These are phyloP conservation scores for Sutorius eximius DNA, from an alignment of 1,284 basidiomycete species.

Conservation along the genomic window DNA sequence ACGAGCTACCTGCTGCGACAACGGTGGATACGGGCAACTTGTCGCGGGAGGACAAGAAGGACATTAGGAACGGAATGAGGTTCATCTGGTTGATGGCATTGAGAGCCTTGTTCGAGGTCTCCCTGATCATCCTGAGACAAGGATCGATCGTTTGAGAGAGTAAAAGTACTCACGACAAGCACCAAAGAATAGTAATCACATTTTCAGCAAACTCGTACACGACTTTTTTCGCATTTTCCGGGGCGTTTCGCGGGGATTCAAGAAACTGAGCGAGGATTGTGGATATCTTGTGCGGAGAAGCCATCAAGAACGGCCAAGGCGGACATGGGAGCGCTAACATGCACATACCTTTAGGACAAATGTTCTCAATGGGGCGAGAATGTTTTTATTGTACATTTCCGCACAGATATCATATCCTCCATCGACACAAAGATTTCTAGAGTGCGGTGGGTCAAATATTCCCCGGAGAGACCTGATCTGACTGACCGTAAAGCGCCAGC, in stretches of 20 bases:
- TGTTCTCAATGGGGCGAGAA: slow-evolving; percentile 71
- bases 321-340: slow-evolving; percentile 1
- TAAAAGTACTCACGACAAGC: slow-evolving; percentile 72
- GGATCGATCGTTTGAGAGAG: background rate
- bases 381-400: slow-evolving; percentile 96
- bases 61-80: slow-evolving; percentile 79
- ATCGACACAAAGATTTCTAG: slow-evolving; percentile 89
- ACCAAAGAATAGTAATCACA: slow-evolving; percentile 89
- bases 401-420: slow-evolving; percentile 91
- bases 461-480: slow-evolving; percentile 18
- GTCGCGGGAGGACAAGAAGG: slow-evolving; percentile 71
- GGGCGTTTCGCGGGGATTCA: slow-evolving; percentile 53
- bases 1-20: slow-evolving; percentile 68
- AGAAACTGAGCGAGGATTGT: slow-evolving; percentile 69
- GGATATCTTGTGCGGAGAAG: slow-evolving; percentile 60
- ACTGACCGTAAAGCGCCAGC: slow-evolving; percentile 73
- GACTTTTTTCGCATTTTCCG: slow-evolving; percentile 70
- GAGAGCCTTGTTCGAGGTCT: slow-evolving; percentile 89
- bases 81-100: slow-evolving; percentile 80
- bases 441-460: slow-evolving; percentile 2
- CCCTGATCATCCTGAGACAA: slow-evolving; percentile 50
- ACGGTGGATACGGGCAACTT: slow-evolving; percentile 70
- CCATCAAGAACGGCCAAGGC: background rate
- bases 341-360: slow-evolving; percentile 71
- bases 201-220: slow-evolving; percentile 89